Base-by-base conservation (phyloP, 2,329 filamentous ascomycete genomes). In the Xylariaceae sp. region DNA sequence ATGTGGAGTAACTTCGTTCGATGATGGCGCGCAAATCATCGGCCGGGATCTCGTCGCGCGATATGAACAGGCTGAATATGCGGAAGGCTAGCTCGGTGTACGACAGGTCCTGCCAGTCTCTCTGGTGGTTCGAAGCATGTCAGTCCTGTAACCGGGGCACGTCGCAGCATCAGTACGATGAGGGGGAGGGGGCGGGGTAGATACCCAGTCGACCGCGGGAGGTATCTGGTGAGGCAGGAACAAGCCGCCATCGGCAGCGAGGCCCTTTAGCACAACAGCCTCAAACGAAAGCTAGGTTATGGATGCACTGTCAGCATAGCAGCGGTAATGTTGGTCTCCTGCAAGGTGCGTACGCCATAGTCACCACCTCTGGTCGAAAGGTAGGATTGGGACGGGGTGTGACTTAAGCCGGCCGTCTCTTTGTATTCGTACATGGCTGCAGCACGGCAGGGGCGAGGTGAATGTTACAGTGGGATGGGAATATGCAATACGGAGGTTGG, bases 261-360 rank as follows among this genome's bases (percentile, higher is more conserved):
- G 79, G 31, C 88, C 88, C 64, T 94, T 94, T 50, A 95, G 73
- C 28, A 95, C 88, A 32, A 88, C 88, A 38, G 88, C 81, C 65
- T 96, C 89, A 62, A 96, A 95, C 36, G 87, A 89, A 52, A 94
- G 74, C 84, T 89, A n/a, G n/a, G n/a, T n/a, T n/a, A n/a, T 51
- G 21, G 21, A 24, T 11, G 11, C 6, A 24, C 6, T 24, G n/a
- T 24, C 6, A 24, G 7, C 21, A 24, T 11, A 11, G 21, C 21
- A 7, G 11, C 15, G 47, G n/a, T 28, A 30, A 19, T 6, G 18
- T 35, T 39, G 13, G 33, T 38, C 24, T 21, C 12, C 12, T 15
- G 6, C 26, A 23, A 15, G 14, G 13, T 27, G n/a, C 46, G 15
- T 40, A 48, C 46, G 13, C 43, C 46, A 34, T 48, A 48, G 31